Base-by-base conservation (phyloP, 2,329 filamentous ascomycete genomes). In the Alternaria incomplexa region DNA sequence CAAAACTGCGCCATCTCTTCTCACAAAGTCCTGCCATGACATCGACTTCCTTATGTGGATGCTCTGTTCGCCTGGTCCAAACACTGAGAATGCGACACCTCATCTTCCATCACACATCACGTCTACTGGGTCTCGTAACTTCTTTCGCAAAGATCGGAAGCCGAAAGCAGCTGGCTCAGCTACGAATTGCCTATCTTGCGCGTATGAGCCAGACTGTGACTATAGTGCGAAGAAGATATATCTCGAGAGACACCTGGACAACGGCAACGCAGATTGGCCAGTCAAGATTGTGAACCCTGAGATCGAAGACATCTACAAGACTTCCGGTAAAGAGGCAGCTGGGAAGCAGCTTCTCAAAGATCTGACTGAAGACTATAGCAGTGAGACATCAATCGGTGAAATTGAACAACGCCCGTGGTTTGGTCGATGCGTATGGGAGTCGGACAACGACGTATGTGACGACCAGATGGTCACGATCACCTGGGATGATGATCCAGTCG, bases 1-100 rank as follows among this genome's bases (percentile, higher is more conserved):
- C 0, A 90, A 83, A 6, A 90, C 87, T n/a, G 94, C 87, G 23
- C 95, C 90, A 7, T 95, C 92, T 1, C 85, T 99, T 2, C 85
- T 99, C 28, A 97, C 95, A 3, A 99, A 98, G 81, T 96, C 93
- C 62, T 98, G 96, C 71, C 96, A 99, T 74, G 96, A 99, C 72
- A 92, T 99, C 53, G 96, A 99, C 76, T 88, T 98, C 61, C 82
- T 98, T 5, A 84, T 98, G 15, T 99, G 96, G 96, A 83, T 98
- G 50, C 85, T 98, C 11, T 95, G 90, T 75, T 93, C 92, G 1
- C 92, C 93, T 0, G 79, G 86, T 0, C 74, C 83, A 2, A 73
- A 75, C 2, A 70, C 76, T 81, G 66, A 69, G 23, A 73, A 73
- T 26, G 66, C 77, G 6, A 79, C 83, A 13, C 86, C 91, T 0